A percentile compares a stretch with the other conserved stretches of the same genome.
Evolutionary conservation across 176 grass and related monocot genomes (phyloP).

Genomic region (Ensete ventricosum): DNA sequence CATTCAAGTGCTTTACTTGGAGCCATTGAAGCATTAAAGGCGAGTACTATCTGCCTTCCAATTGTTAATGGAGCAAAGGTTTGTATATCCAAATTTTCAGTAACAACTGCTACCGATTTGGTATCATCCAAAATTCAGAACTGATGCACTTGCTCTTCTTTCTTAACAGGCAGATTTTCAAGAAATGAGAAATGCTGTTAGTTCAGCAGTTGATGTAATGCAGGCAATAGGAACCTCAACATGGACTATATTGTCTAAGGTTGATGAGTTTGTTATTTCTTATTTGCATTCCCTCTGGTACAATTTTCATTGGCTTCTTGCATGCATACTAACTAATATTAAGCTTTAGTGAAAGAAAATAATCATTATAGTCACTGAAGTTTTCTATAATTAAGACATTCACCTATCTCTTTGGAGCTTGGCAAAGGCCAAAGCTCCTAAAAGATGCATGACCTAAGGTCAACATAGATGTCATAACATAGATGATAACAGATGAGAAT

Average conservation of each 20-base stretch:
- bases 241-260: slow-evolving; percentile 39
- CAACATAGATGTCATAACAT: neutral
- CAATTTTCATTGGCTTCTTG: neutral
- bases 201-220: slow-evolving; percentile 59
- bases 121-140: neutral
- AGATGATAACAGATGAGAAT: too few species aligned
- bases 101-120: slow-evolving; percentile 19
- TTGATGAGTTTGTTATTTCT: neutral
- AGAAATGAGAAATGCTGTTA: slow-evolving; percentile 39
- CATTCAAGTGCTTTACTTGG: slow-evolving; percentile 58
- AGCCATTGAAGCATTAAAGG: slow-evolving; percentile 69
- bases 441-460: neutral
- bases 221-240: slow-evolving; percentile 48
- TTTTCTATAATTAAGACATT: too few species aligned
- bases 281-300: neutral
- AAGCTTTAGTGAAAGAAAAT: neutral
- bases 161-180: slow-evolving; percentile 43
- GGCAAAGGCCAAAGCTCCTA: too few species aligned
- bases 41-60: slow-evolving; percentile 80
- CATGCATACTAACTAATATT: neutral
- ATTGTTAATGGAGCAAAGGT: slow-evolving; percentile 81
- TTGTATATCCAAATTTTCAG: neutral
- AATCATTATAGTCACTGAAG: neutral
- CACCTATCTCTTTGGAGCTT: too few species aligned
- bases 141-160: slow-evolving; percentile 1